Evolutionary conservation across 257 asterid species (phyloP), one percentile per base, ranked within the genome.

Genomic region (Craterostigma plantagineum): DNA sequence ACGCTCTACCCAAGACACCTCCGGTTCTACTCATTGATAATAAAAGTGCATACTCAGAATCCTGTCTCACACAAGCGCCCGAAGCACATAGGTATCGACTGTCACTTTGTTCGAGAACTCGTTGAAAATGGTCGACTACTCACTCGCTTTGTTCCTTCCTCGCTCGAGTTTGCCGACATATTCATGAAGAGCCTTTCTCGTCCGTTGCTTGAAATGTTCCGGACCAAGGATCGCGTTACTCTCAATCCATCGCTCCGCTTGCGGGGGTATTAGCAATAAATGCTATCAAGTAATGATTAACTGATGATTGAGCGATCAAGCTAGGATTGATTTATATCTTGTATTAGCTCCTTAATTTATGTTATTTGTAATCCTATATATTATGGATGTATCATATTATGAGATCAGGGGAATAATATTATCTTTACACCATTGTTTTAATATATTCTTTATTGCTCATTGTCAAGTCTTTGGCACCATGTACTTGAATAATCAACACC

Each of bases 141-240:
- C 23, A 46, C 40, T 46, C 0, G 4, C 11, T 46, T 46, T 33
- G 42, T 46, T 34, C 51, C 51, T 34, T 46, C 51, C n/a, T 34
- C 3, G 0, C 40, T 46, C 40, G 39, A 46, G 40, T 18, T 46
- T 33, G 40, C 51, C 51, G 42, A 46, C 18, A 46, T 46, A 27
- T 46, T 46, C 40, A 3, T 13, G 14, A 37, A 1, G 42, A 37
- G 42, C 42, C 10, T 37, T 3, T 10, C 42, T 3, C 10, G 42
- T 37, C 42, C 10, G 14, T 3, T 37, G 42, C 9, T 37, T 3
- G 42, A 37, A 10, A 37, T 37, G 42, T 2, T 37, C 1, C 3
- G 3, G 42, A 3, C 42, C 42, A 37, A 37, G 42, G 0, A 4
- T 37, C 42, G 2, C 0, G 42, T 37, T 37, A 3, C 42, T 10